Conservation (phyloP, 2,329 filamentous ascomycete genomes). For the Microdochium nivale region DNA sequence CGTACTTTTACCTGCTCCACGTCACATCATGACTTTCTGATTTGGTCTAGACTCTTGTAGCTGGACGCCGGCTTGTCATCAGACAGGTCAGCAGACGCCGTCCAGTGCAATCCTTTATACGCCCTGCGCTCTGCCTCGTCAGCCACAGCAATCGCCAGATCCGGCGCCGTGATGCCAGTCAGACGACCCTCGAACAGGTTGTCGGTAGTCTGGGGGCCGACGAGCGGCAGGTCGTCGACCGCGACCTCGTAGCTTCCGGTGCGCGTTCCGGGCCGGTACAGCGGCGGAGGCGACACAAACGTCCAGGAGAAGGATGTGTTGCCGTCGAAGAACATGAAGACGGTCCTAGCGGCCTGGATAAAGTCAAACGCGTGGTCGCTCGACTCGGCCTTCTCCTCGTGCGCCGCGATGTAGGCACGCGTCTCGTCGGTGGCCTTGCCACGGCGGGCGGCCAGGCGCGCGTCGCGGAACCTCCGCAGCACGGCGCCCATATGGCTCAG, state of each 20-base stretch:
- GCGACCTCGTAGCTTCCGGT: conserved; percentile 17
- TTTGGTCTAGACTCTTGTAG: not conserved
- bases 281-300: conserved; percentile 21
- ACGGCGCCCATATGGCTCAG: conserved; percentile 1
- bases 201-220: not conserved
- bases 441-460: not conserved
- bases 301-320: conserved; percentile 21
- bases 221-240: conserved; percentile 1
- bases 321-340: conserved; percentile 25
- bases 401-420: not conserved
- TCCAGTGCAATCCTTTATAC: conserved; percentile 2
- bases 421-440: not conserved
- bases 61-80: conserved; percentile 1
- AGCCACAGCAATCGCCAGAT: conserved; percentile 3
- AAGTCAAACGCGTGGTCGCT: conserved; percentile 2
- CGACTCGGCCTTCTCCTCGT: not conserved
- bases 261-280: conserved; percentile 21
- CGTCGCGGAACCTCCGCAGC: conserved; percentile 1
- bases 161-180: conserved; percentile 1
- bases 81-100: conserved; percentile 2
- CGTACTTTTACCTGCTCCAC: no score
- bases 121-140: conserved; percentile 1
- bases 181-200: conserved; percentile 1
- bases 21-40: not conserved
- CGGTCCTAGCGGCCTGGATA: conserved; percentile 16